phyloP scores from a whole-genome alignment of 495 filamentous ascomycete species.

The Penicillium atrosanguineum region DNA sequence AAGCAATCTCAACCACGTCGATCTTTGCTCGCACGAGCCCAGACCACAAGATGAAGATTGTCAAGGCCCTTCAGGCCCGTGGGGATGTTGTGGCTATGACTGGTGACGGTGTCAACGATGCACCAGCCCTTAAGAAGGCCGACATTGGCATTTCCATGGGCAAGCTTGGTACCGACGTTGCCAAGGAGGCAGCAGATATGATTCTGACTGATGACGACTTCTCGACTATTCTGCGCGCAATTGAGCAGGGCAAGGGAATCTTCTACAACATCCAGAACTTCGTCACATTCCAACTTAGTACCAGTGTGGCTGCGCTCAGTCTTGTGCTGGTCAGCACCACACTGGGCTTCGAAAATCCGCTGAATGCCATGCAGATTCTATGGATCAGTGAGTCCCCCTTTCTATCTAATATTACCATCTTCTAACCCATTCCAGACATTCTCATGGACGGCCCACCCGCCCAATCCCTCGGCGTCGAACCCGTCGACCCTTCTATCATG shows the following conservation, averaged over 20 bases:
- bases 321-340: slow-evolving; percentile 89
- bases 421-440: slow-evolving; percentile 66
- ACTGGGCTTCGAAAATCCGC: slow-evolving; percentile 85
- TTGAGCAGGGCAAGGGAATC: slow-evolving; percentile 98
- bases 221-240: slow-evolving; percentile 91
- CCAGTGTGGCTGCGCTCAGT: slow-evolving; percentile 88
- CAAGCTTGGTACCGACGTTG: slow-evolving; percentile 89
- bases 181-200: slow-evolving; percentile 99
- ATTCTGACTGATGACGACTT: slow-evolving; percentile 98
- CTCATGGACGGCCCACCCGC: slow-evolving; percentile 99
- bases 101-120: slow-evolving; percentile 96
- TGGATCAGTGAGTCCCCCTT: slow-evolving; percentile 83
- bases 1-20: slow-evolving; percentile 80
- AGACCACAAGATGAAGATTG: slow-evolving; percentile 97
- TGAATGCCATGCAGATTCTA: slow-evolving; percentile 98
- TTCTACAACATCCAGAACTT: slow-evolving; percentile 99
- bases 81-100: slow-evolving; percentile 99
- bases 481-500: slow-evolving; percentile 94
- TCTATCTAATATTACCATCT: slow-evolving; percentile 4
- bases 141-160: slow-evolving; percentile 99
- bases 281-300: slow-evolving; percentile 96
- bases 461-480: slow-evolving; percentile 94
- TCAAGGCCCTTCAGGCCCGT: slow-evolving; percentile 83
- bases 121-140: slow-evolving; percentile 92
- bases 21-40: slow-evolving; percentile 96